phyloP scores from a whole-genome alignment of 129 eudicot species.

The Solidago caesia region DNA sequence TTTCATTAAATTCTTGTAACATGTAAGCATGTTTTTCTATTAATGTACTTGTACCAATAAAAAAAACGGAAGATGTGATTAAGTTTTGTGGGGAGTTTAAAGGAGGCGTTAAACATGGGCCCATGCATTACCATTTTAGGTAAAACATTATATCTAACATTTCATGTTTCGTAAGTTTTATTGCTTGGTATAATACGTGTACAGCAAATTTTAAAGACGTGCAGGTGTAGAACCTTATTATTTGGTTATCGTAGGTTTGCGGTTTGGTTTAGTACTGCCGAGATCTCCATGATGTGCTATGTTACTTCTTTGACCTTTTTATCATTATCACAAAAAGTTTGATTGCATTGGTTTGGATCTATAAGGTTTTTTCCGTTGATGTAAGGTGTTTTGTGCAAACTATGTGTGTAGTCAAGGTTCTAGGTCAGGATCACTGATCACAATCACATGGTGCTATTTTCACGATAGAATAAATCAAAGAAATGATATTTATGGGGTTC shows the following conservation, averaged over 20 bases:
- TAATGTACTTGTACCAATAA: no score
- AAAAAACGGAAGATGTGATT: neutral
- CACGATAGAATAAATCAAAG: neutral
- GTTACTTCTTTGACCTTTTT: neutral
- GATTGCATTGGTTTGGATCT: neutral
- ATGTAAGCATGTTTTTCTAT: no score
- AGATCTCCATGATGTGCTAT: neutral
- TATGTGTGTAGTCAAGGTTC: neutral
- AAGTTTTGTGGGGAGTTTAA: slow-evolving; percentile 12
- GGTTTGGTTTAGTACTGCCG: neutral
- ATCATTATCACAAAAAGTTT: neutral
- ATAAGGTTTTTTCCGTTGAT: neutral
- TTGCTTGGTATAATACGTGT: neutral
- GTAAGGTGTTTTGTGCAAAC: neutral
- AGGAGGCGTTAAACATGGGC: slow-evolving; percentile 10
- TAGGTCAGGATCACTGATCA: neutral
- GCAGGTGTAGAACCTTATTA: neutral
- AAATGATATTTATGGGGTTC: neutral
- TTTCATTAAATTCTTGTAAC: no score
- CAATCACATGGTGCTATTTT: no score
- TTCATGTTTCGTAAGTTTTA: neutral
- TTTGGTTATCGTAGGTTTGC: neutral
- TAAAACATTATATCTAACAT: neutral
- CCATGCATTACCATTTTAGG: slow-evolving; percentile 7
- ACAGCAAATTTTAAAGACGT: no score